Conservation (phyloP, 1,284 basidiomycete species). For the Rhodotorula sp. region DNA sequence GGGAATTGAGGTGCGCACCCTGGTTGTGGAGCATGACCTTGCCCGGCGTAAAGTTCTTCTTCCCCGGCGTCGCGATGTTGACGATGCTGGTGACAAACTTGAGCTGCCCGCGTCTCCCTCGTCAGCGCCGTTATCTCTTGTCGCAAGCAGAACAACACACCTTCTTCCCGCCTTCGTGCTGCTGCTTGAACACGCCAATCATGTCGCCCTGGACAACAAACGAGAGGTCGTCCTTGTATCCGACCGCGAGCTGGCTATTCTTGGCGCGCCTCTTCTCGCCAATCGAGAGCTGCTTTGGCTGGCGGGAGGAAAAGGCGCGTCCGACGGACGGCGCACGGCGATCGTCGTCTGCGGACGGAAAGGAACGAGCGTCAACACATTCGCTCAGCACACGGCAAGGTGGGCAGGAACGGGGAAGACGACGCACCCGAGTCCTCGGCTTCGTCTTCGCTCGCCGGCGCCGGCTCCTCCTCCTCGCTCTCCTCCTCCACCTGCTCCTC, state of each 20-base stretch:
- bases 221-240: slow-evolving; percentile 89
- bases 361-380: not conserved
- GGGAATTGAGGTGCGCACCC: slow-evolving; percentile 14
- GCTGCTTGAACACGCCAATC: slow-evolving; percentile 91
- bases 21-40: slow-evolving; percentile 98
- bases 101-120: slow-evolving; percentile 56
- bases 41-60: slow-evolving; percentile 71
- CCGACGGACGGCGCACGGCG: slow-evolving; percentile 5
- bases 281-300: slow-evolving; percentile 11
- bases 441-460: slow-evolving; percentile 61
- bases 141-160: not conserved
- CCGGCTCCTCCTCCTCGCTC: slow-evolving; percentile 62
- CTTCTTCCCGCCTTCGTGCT: slow-evolving; percentile 58
- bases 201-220: slow-evolving; percentile 94
- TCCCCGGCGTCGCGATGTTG: slow-evolving; percentile 69
- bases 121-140: slow-evolving; percentile 6
- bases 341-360: slow-evolving; percentile 11
- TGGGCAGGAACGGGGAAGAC: not conserved
- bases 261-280: slow-evolving; percentile 56
- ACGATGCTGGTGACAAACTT: slow-evolving; percentile 88
- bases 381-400: accelerated
- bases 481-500: slow-evolving; percentile 10
- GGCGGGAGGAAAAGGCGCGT: slow-evolving; percentile 15
- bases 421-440: slow-evolving; percentile 59
- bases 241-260: slow-evolving; percentile 67